A percentile compares a stretch with the other conserved stretches of the same genome.
These are phyloP conservation scores for Paecilomyces sp. DNA, from an alignment of 2,329 filamentous ascomycete genomes.

Conservation along the genomic window DNA sequence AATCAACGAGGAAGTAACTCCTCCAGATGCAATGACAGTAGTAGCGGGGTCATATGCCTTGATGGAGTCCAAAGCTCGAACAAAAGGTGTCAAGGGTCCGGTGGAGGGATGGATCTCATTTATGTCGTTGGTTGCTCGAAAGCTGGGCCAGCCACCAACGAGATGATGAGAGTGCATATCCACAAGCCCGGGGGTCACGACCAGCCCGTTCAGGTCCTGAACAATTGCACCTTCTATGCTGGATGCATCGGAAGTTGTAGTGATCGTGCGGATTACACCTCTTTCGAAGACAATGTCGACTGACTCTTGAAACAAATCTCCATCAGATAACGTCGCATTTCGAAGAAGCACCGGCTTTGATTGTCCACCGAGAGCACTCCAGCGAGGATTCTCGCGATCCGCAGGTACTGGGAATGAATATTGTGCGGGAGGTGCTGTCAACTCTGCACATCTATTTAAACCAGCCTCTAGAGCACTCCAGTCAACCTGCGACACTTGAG, in stretches of 20 bases:
- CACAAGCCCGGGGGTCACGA: conserved; percentile 59
- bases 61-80: conserved; percentile 59
- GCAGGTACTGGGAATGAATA: conserved; percentile 12
- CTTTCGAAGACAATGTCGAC: conserved; percentile 35
- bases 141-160: conserved; percentile 49
- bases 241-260: background rate
- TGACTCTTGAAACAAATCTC: conserved; percentile 22
- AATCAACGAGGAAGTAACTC: conserved; percentile 62
- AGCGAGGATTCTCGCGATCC: conserved; percentile 31
- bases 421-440: conserved; percentile 12
- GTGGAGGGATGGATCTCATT: conserved; percentile 58
- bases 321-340: conserved; percentile 41
- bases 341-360: conserved; percentile 28
- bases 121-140: conserved; percentile 50
- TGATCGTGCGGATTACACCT: conserved; percentile 36
- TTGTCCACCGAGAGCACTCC: conserved; percentile 33
- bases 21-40: conserved; percentile 63
- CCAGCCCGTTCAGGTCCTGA: conserved; percentile 40
- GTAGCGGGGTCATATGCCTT: conserved; percentile 59
- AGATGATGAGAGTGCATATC: conserved; percentile 67
- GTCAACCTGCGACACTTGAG: conserved; percentile 4
- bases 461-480: conserved; percentile 7
- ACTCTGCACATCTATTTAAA: conserved; percentile 18
- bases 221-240: conserved; percentile 2
- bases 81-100: conserved; percentile 52